Evolutionary conservation across 805 yeast species (phyloP), one percentile per base, ranked within the genome.

Genomic region (Hagleromyces aurorensis): DNA sequence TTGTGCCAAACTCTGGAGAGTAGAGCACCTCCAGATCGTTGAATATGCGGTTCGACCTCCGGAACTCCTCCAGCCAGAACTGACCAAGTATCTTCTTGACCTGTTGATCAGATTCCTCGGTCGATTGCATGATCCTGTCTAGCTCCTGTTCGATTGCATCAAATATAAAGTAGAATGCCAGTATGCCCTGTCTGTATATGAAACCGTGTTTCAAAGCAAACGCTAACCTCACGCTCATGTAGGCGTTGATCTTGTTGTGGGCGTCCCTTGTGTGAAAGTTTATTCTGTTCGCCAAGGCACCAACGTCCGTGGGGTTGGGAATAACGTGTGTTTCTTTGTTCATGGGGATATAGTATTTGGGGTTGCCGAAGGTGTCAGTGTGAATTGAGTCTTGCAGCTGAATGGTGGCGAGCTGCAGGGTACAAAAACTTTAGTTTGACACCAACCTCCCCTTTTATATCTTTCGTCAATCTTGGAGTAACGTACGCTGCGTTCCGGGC

Each of bases 241-340:
- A 58, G 38, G 78, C 77, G 52, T 82, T 73, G 32, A 83, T 75
- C 40, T 69, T 69, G 51, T 78, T 74, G 61, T 83, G 94, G 16
- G 67, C 64, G 11, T 63, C 57, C 38, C 76, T 65, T 2, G 94
- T 83, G 46, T 74, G 78, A 27, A 54, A 50, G 54, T 83, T 83
- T 48, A 84, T 83, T 51, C 94, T 64, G 65, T 84, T 84, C 26
- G 77, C 94, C 30, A 83, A 62, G 5, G 94, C 94, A 15, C 87
- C 94, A 11, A 76, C 61, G 50, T 83, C 94, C n/a, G 71, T 69
- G 33, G 78, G 78, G n/a, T 73, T 65, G 2, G 94, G 94, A 18
- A 83, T 67, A 19, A 77, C 70, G 13, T 40, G 32, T 13, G n/a
- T 6, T 16, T 27, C 25, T 27, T 19, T 23, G 9, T 21, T 20